phyloP scores from a whole-genome alignment of 2,329 filamentous ascomycete species.

The Trematosphaeria pertusa region DNA sequence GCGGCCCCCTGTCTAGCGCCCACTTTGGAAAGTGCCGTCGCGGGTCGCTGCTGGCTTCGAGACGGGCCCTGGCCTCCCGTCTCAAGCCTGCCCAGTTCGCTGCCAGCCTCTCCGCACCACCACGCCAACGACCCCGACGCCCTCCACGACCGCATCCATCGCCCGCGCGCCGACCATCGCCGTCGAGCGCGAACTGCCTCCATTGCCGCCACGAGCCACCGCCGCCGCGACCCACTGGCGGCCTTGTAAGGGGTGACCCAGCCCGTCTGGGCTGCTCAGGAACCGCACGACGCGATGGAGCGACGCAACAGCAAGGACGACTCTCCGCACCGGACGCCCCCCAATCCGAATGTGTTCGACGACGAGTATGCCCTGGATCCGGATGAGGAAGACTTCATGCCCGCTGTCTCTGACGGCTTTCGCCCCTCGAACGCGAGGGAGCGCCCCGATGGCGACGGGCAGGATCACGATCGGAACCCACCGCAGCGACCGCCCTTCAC shows the following conservation, averaged over 20 bases:
- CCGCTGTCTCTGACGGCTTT: constrained; percentile 55
- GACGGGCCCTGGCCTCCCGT: constrained; percentile 26
- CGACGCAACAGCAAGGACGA: constrained; percentile 43
- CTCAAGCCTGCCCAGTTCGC: constrained; percentile 26
- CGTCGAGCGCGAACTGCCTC: constrained; percentile 17
- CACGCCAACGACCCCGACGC: constrained; percentile 29
- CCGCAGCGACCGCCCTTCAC: constrained; percentile 32
- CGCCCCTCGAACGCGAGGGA: constrained; percentile 43
- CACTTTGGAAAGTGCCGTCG: constrained; percentile 32
- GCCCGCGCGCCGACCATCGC: constrained; percentile 19
- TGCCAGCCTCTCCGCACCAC: constrained; percentile 22
- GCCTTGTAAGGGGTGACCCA: constrained; percentile 30
- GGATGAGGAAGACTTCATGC: constrained; percentile 51
- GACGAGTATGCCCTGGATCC: constrained; percentile 55
- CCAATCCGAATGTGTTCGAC: constrained; percentile 55
- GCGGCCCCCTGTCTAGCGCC: constrained; percentile 25
- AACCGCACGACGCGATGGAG: constrained; percentile 46
- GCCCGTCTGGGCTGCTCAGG: constrained; percentile 37
- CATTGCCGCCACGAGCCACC: constrained; percentile 3
- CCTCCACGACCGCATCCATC: constrained; percentile 24
- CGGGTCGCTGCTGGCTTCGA: constrained; percentile 18
- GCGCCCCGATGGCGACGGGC: constrained; percentile 18
- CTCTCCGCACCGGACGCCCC: constrained; percentile 35
- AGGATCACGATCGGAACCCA: constrained; percentile 33
- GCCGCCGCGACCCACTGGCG: constrained; percentile 25